phyloP scores from a whole-genome alignment of 257 asterid species.

The Nicotiana paniculata region DNA sequence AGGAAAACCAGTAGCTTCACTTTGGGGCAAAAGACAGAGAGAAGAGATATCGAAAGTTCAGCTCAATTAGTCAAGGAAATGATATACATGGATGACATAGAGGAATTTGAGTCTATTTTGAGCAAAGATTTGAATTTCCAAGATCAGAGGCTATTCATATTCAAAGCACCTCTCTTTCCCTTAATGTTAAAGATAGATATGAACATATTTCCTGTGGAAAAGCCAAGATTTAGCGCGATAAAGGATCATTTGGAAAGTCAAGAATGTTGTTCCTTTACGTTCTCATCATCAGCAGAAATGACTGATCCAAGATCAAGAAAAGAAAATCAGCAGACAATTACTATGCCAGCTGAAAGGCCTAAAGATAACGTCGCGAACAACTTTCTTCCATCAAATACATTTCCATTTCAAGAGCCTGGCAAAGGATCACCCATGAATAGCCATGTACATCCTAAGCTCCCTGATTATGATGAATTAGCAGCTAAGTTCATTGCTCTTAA shows the following conservation, averaged over 20 bases:
- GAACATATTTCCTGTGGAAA: background rate
- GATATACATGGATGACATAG: conserved; percentile 51
- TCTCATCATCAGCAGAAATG: background rate
- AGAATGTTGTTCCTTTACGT: background rate
- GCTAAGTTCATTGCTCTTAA: conserved; percentile 66
- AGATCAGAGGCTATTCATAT: conserved; percentile 67
- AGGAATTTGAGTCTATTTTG: conserved; percentile 43
- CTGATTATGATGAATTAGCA: conserved; percentile 76
- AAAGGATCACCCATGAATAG: background rate
- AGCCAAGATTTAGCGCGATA: background rate
- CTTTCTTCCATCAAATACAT: conserved; percentile 34
- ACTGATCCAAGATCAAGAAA: background rate
- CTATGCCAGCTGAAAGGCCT: conserved; percentile 38
- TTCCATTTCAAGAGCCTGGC: conserved; percentile 23
- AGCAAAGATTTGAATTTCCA: conserved; percentile 28
- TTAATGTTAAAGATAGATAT: background rate
- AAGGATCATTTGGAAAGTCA: background rate
- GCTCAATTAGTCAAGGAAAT: conserved; percentile 31
- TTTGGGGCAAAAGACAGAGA: background rate
- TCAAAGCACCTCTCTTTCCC: conserved; percentile 19
- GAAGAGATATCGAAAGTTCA: no score
- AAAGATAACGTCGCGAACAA: conserved; percentile 18
- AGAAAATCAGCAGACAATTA: conserved; percentile 21
- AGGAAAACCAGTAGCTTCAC: background rate
- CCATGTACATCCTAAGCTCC: conserved; percentile 84